Evolutionary conservation across 768 basidiomycete genomes (phyloP), one percentile per base, ranked within the genome.

Genomic region (Boletus sp.): DNA sequence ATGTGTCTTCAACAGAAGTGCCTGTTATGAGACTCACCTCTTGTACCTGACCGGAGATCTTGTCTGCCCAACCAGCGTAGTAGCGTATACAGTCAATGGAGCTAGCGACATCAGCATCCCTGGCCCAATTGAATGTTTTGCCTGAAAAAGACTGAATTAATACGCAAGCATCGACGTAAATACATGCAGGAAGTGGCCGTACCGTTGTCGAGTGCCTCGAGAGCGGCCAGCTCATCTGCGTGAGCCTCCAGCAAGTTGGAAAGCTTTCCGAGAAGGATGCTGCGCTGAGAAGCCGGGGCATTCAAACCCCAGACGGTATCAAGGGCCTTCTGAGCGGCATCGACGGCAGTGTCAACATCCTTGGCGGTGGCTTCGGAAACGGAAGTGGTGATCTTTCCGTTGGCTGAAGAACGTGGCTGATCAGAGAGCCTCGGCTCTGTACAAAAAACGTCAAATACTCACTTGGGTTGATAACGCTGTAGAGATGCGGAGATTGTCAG

Each of bases 61-160:
- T 96, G 76, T 94, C 94, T 20, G 92, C 90, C 86, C 90, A 91
- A 17, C 94, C 94, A 41, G 85, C 90, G 64, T 89, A 98, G 75
- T 95, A 96, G 35, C 83, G 78, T 61, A 93, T 70, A 32, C 76
- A 52, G 5, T 64, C 56, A n/a, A 67, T 57, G 6, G 64, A 36
- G 7, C 3, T 71, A 0, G 66, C 63, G 2, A 89, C 67, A 60
- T 90, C 90, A 0, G 64, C 71, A 17, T 65, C 71, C 56, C 76
- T 81, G 12, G 84, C 77, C 68, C 72, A 76, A 10, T 51, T 35
- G 65, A 77, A 86, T 2, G 81, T 78, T 72, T 87, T 87, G 44
- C 86, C 83, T 81, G 39, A 7, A 33, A 32, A 33, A 12, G 20
- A 35, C n/a, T 28, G 10, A 10, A 37, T 65, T 29, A 64, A 24